These are phyloP conservation scores for Lipomyces spencermartinsiae DNA, from an alignment of 805 yeast species.

Conservation along the genomic window DNA sequence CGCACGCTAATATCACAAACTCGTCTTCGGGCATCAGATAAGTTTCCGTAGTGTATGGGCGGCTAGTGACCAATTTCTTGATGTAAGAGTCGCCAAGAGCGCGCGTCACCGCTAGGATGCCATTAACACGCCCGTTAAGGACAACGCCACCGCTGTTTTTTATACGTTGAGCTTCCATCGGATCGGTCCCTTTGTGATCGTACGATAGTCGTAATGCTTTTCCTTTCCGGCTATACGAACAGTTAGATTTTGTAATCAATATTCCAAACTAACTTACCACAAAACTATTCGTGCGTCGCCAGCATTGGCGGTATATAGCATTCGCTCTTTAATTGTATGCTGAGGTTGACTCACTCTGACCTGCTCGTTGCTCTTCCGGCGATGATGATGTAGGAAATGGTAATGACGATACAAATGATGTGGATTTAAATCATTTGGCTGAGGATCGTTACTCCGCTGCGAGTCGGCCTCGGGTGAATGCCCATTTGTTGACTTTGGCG, in stretches of 20 bases:
- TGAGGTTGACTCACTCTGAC: not conserved
- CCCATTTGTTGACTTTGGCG: not conserved
- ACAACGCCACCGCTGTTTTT: constrained; percentile 82
- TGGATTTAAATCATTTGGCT: not conserved
- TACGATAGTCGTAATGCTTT: constrained; percentile 80
- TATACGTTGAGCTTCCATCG: constrained; percentile 75
- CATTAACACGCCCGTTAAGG: constrained; percentile 91
- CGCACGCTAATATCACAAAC: constrained; percentile 89
- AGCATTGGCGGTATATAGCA: constrained; percentile 91
- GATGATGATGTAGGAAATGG: constrained; percentile 29
- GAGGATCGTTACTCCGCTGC: not conserved
- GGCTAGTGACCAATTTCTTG: constrained; percentile 86
- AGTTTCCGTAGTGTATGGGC: constrained; percentile 90
- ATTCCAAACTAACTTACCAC: constrained; percentile 42
- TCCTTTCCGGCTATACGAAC: constrained; percentile 58
- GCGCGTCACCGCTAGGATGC: constrained; percentile 92
- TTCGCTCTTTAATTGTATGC: constrained; percentile 50
- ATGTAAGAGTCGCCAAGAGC: constrained; percentile 93
- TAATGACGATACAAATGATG: constrained; percentile 28
- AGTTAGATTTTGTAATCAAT: not conserved
- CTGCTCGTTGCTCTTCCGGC: not conserved
- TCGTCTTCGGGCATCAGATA: constrained; percentile 71
- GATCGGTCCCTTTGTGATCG: constrained; percentile 92
- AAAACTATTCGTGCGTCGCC: constrained; percentile 91
- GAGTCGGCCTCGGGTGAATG: constrained; percentile 3